A percentile compares a stretch with the other conserved stretches of the same genome.
Evolutionary conservation across 495 filamentous ascomycete species (phyloP).

Genomic region (Recurvomyces mirabilis): DNA sequence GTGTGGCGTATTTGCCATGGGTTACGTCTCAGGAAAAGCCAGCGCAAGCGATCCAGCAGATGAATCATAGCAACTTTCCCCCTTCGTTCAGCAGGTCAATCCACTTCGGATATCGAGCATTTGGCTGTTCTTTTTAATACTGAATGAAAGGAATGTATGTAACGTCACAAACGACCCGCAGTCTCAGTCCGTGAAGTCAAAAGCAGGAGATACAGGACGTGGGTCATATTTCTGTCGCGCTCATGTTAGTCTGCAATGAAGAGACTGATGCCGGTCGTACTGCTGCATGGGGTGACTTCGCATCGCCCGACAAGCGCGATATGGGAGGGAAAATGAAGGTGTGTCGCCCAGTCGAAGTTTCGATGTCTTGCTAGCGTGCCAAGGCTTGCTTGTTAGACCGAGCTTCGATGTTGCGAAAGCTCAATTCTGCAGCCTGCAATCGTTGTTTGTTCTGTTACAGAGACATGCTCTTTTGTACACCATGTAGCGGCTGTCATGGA

Average conservation of each 20-base stretch:
- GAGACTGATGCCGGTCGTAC: constrained; percentile 33
- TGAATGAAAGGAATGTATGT: constrained; percentile 24
- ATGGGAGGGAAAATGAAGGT: neutral
- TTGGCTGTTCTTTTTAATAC: too few species aligned
- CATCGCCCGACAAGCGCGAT: constrained; percentile 19
- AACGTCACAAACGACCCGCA: constrained; percentile 56
- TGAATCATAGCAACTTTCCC: too few species aligned
- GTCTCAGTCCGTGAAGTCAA: constrained; percentile 61
- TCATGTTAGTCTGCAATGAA: constrained; percentile 58
- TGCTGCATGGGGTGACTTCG: constrained; percentile 28
- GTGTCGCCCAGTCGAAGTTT: neutral
- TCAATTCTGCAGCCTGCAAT: constrained; percentile 10
- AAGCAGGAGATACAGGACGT: constrained; percentile 96
- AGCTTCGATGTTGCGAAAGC: neutral
- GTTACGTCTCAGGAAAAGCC: too few species aligned
- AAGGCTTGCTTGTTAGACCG: neutral
- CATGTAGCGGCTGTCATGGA: constrained; percentile 50
- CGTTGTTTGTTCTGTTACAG: too few species aligned
- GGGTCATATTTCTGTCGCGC: constrained; percentile 57
- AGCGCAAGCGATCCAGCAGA: too few species aligned
- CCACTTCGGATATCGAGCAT: too few species aligned
- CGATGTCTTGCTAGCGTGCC: neutral
- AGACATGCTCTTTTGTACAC: neutral
- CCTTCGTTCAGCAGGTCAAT: too few species aligned
- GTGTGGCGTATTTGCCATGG: too few species aligned